Percentiles rank a stretch among this genome's conserved stretches.
phyloP scores from a whole-genome alignment of 1,284 basidiomycete species.

The Ganoderma lucidum region DNA sequence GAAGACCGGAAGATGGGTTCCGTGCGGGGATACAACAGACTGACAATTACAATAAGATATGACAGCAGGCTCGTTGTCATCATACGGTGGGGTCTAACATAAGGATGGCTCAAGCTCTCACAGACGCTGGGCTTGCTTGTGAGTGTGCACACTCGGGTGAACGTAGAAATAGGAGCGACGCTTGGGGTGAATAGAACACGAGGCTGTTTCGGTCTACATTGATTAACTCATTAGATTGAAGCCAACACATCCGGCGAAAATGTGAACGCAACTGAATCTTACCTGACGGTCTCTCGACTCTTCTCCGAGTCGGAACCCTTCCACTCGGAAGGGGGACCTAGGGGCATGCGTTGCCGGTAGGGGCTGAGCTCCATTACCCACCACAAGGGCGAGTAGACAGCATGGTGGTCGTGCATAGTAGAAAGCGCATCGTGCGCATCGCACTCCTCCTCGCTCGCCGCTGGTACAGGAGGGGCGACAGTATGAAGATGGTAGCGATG shows the following conservation, averaged over 20 bases:
- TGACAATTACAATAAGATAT: too few species aligned
- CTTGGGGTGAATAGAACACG: not conserved
- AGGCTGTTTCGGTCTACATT: not conserved
- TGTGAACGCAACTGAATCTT: not conserved
- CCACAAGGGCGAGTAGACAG: slow-evolving; percentile 49
- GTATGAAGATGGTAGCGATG: not conserved
- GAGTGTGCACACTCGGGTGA: not conserved
- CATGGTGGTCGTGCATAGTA: slow-evolving; percentile 61
- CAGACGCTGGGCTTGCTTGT: not conserved
- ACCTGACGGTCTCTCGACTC: not conserved
- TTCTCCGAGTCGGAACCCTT: not conserved
- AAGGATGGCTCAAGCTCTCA: not conserved
- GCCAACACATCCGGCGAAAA: not conserved
- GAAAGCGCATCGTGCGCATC: slow-evolving; percentile 53
- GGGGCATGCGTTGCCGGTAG: not conserved
- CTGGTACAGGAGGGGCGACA: slow-evolving; percentile 17
- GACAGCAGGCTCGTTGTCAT: not conserved
- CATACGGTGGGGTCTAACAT: not conserved
- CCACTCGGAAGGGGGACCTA: not conserved
- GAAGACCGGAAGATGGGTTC: too few species aligned
- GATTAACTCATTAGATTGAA: not conserved
- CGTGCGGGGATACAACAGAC: too few species aligned
- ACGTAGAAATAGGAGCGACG: not conserved
- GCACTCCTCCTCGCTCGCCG: slow-evolving; percentile 59
- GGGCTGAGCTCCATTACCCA: slow-evolving; percentile 57